Conservation (phyloP, 495 filamentous ascomycete species). For the Rostrohypoxylon terebratum region DNA sequence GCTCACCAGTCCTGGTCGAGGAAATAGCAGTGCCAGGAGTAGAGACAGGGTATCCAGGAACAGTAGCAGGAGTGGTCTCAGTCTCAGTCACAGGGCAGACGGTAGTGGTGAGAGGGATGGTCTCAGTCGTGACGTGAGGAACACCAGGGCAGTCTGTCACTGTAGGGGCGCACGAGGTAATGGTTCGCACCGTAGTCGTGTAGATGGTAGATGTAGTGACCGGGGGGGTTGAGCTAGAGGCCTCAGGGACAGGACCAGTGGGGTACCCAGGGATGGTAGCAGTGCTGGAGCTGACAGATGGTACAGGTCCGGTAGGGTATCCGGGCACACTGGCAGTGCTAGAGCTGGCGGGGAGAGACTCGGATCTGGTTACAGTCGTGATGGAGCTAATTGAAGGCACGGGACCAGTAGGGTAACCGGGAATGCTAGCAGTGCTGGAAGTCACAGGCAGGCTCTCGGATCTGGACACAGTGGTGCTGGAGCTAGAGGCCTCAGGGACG, state of each 20-base stretch:
- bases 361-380: too few species aligned
- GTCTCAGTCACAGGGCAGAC: slow-evolving; percentile 48
- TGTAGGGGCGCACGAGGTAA: slow-evolving; percentile 34
- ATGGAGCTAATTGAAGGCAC: slow-evolving; percentile 21
- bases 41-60: slow-evolving; percentile 7
- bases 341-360: slow-evolving; percentile 21
- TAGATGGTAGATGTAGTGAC: slow-evolving; percentile 43
- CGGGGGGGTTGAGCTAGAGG: slow-evolving; percentile 9
- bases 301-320: not conserved
- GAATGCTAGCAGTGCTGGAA: not conserved
- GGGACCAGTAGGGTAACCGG: not conserved
- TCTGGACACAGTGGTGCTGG: not conserved
- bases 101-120: slow-evolving; percentile 47
- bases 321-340: not conserved
- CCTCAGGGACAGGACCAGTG: not conserved
- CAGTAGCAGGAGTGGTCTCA: not conserved
- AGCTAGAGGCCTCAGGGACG: not conserved
- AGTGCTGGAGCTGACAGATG: slow-evolving; percentile 29
- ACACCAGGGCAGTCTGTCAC: slow-evolving; percentile 60
- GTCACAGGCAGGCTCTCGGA: not conserved
- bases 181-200: slow-evolving; percentile 39
- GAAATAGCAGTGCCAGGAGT: not conserved
- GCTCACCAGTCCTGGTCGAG: not conserved
- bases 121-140: slow-evolving; percentile 38
- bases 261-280: not conserved